These are phyloP conservation scores for Populus ilicifolia DNA, from an alignment of 345 rosid species.

Conservation along the genomic window DNA sequence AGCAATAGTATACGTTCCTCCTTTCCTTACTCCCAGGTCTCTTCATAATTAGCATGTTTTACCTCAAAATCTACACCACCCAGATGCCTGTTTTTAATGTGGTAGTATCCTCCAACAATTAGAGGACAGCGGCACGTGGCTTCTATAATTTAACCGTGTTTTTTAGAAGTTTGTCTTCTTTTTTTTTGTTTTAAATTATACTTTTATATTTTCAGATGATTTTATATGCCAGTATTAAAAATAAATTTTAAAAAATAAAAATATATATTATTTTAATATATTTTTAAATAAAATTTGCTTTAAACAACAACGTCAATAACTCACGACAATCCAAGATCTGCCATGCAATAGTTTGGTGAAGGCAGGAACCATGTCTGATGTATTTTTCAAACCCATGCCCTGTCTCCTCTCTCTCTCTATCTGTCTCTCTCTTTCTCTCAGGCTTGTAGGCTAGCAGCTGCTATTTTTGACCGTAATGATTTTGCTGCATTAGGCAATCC, in stretches of 20 bases:
- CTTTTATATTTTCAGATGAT: too few relatives aligned
- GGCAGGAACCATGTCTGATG: conserved; percentile 21
- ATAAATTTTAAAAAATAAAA: too few relatives aligned
- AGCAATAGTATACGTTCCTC: neutral
- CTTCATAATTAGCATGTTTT: neutral
- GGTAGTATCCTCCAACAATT: too few relatives aligned
- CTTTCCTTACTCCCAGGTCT: conserved; percentile 5
- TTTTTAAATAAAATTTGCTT: too few relatives aligned
- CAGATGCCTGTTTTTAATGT: neutral
- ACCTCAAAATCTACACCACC: too few relatives aligned
- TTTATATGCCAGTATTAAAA: too few relatives aligned
- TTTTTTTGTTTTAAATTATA: too few relatives aligned
- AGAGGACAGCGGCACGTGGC: conserved; percentile 26
- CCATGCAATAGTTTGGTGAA: conserved; percentile 6
- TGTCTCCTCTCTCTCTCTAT: neutral
- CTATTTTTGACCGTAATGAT: conserved; percentile 40
- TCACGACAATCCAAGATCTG: neutral
- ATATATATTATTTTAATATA: too few relatives aligned
- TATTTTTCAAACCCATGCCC: conserved; percentile 26
- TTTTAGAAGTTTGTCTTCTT: too few relatives aligned
- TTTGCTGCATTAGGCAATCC: conserved; percentile 8
- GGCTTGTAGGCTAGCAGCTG: conserved; percentile 29
- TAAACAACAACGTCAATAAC: too few relatives aligned
- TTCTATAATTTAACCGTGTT: too few relatives aligned
- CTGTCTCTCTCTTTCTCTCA: neutral